These are phyloP conservation scores for Calycina herbarum DNA, from an alignment of 2,329 filamentous ascomycete genomes.

Conservation along the genomic window DNA sequence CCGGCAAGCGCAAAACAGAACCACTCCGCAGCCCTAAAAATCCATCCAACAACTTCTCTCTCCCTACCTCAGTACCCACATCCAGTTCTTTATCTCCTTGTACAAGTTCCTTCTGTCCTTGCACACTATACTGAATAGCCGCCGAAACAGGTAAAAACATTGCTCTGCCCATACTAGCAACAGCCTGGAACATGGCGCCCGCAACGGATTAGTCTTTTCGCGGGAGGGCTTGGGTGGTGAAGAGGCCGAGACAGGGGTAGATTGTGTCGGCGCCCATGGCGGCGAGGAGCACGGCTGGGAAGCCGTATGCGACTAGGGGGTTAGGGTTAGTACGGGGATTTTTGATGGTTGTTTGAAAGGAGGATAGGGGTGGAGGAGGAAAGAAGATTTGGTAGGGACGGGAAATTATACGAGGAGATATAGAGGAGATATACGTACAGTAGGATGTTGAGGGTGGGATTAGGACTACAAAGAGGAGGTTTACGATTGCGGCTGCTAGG, in stretches of 20 bases:
- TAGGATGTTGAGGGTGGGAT: conserved; percentile 62
- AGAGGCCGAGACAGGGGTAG: conserved; percentile 65
- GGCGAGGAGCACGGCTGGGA: conserved; percentile 65
- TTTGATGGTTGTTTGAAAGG: too few relatives aligned
- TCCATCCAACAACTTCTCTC: conserved; percentile 24
- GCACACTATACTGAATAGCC: conserved; percentile 62
- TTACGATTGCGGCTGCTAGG: conserved; percentile 44
- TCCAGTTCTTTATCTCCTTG: conserved; percentile 33
- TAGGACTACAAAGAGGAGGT: conserved; percentile 62
- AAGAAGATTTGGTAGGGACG: too few relatives aligned
- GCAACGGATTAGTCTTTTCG: conserved; percentile 66
- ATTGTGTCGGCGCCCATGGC: conserved; percentile 67
- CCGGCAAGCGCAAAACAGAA: conserved; percentile 28
- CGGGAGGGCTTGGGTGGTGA: conserved; percentile 62
- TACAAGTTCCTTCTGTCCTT: conserved; percentile 49
- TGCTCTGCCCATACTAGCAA: conserved; percentile 64
- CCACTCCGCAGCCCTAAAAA: conserved; percentile 29
- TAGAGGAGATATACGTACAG: too few relatives aligned
- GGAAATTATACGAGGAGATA: too few relatives aligned
- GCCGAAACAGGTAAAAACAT: conserved; percentile 67
- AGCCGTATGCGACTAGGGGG: conserved; percentile 64
- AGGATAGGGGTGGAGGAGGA: too few relatives aligned
- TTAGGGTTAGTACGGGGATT: too few relatives aligned
- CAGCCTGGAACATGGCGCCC: conserved; percentile 66
- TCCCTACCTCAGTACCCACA: too few relatives aligned